Evolutionary conservation across 2,329 filamentous ascomycete genomes (phyloP).

Genomic region (Xylaria sp.): DNA sequence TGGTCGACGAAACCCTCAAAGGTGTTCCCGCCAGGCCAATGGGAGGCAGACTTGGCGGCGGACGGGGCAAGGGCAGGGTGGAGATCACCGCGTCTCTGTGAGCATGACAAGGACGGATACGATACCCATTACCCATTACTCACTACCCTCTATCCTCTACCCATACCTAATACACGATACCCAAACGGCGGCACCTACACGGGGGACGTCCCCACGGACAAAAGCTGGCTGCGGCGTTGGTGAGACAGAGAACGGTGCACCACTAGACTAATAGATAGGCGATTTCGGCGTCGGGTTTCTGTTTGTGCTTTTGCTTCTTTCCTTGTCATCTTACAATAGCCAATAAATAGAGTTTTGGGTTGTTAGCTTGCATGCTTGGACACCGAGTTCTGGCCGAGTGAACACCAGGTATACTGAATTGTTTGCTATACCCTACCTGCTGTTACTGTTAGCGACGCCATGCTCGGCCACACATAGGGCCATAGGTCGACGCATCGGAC

Average conservation of each 20-base stretch:
- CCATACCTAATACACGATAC: too few relatives aligned
- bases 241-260: background rate
- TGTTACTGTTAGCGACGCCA: background rate
- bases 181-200: background rate
- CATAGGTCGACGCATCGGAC: background rate
- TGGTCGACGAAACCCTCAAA: conserved; percentile 52
- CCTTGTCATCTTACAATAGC: background rate
- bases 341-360: background rate
- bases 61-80: conserved; percentile 38
- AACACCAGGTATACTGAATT: too few relatives aligned
- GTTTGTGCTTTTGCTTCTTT: background rate
- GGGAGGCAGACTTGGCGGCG: conserved; percentile 41
- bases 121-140: background rate
- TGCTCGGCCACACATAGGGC: background rate
- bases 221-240: conserved; percentile 9
- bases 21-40: conserved; percentile 47
- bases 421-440: too few relatives aligned
- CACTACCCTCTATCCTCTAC: too few relatives aligned
- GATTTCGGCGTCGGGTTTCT: background rate
- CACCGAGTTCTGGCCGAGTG: background rate
- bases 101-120: background rate
- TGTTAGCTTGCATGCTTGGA: background rate
- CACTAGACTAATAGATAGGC: background rate
- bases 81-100: conserved; percentile 37
- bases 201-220: conserved; percentile 18